Evolutionary conservation across 495 filamentous ascomycete species (phyloP).

Genomic region (Hypomontagnella submonticulosa): DNA sequence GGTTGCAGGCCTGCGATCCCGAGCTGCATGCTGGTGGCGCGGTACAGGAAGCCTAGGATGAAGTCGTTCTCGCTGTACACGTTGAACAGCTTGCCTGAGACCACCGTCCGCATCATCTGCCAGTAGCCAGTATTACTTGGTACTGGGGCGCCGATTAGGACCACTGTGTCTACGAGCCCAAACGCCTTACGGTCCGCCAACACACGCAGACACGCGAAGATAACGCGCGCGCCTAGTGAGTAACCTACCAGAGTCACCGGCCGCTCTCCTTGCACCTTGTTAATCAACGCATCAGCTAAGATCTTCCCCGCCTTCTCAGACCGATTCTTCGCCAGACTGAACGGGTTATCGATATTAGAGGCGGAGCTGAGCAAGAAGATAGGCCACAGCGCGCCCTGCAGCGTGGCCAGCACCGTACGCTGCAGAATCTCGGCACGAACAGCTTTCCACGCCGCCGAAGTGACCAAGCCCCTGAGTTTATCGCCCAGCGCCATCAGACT

Average conservation of each 20-base stretch:
- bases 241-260: constrained; percentile 88
- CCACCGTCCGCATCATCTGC: constrained; percentile 75
- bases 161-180: constrained; percentile 81
- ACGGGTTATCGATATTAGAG: constrained; percentile 83
- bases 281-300: constrained; percentile 85
- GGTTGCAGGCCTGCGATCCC: constrained; percentile 80
- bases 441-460: constrained; percentile 75
- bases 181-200: constrained; percentile 79
- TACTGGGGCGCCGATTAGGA: constrained; percentile 83
- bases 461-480: constrained; percentile 72
- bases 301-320: constrained; percentile 86
- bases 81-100: constrained; percentile 78
- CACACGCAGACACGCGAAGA: constrained; percentile 76
- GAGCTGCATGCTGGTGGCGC: constrained; percentile 77
- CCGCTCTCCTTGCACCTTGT: constrained; percentile 84
- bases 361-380: constrained; percentile 73
- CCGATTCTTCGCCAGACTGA: constrained; percentile 77
- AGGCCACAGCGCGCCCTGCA: constrained; percentile 82
- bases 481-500: constrained; percentile 79
- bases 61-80: constrained; percentile 82
- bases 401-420: constrained; percentile 76
- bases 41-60: constrained; percentile 80
- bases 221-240: constrained; percentile 83
- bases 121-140: constrained; percentile 74
- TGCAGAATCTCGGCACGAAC: constrained; percentile 78